Percentiles rank a stretch among this genome's conserved stretches.
Evolutionary conservation across 2,329 filamentous ascomycete species (phyloP).

Genomic region (Metarhizium guizhouense): DNA sequence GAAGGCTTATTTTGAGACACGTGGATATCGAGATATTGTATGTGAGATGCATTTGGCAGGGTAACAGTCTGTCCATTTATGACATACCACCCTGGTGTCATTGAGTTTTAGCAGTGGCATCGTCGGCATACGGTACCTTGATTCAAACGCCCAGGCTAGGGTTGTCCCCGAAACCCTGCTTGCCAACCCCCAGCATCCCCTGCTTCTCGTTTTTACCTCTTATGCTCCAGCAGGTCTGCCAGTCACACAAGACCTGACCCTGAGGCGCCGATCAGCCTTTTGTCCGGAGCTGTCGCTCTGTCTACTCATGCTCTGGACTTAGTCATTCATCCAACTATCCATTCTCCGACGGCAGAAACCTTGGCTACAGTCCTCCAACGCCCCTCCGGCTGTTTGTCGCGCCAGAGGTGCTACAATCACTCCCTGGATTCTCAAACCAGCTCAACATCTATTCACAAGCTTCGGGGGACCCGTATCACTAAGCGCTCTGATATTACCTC

Average conservation of each 20-base stretch:
- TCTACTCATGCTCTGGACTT: slow-evolving; percentile 19
- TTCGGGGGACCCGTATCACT: slow-evolving; percentile 40
- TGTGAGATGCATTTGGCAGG: neutral
- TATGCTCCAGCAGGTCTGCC: slow-evolving; percentile 26
- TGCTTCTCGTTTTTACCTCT: slow-evolving; percentile 14
- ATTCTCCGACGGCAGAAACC: slow-evolving; percentile 8
- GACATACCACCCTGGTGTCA: slow-evolving; percentile 6
- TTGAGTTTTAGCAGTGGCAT: slow-evolving; percentile 15
- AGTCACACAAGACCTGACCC: slow-evolving; percentile 43
- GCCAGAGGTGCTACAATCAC: slow-evolving; percentile 28
- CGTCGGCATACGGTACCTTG: slow-evolving; percentile 16
- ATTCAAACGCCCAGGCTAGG: neutral
- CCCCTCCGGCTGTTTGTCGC: slow-evolving; percentile 19
- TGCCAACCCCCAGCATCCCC: slow-evolving; percentile 29
- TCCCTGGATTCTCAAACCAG: slow-evolving; percentile 14
- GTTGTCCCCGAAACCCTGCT: slow-evolving; percentile 5
- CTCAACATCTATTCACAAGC: slow-evolving; percentile 36
- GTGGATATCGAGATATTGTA: slow-evolving; percentile 29
- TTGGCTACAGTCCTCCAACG: slow-evolving; percentile 3
- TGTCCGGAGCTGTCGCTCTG: slow-evolving; percentile 16
- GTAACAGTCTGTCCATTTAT: neutral
- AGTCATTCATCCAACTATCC: slow-evolving; percentile 5
- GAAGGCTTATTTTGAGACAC: slow-evolving; percentile 17
- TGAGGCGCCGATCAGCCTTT: slow-evolving; percentile 30
- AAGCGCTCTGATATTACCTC: slow-evolving; percentile 11